Evolutionary conservation across 768 basidiomycete species (phyloP).

Genomic region (Trametes punicea): DNA sequence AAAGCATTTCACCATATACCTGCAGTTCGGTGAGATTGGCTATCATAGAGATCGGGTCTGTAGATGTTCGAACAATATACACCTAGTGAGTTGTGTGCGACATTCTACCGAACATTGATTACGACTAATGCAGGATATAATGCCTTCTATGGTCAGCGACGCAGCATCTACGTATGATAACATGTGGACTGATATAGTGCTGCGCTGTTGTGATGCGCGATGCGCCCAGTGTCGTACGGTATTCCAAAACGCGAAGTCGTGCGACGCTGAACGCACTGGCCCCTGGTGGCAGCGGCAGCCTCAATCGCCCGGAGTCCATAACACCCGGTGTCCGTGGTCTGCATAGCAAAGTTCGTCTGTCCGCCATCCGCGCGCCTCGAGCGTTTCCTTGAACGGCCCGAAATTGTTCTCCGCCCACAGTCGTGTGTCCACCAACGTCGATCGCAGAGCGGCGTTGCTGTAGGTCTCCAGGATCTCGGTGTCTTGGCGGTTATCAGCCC

Average conservation of each 20-base stretch:
- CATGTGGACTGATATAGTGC: no score
- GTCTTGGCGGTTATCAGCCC: neutral
- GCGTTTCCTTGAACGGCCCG: conserved; percentile 17
- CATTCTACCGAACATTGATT: neutral
- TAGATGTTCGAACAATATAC: neutral
- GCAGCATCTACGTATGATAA: no score
- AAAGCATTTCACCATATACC: no score
- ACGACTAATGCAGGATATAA: neutral
- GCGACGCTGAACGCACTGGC: neutral
- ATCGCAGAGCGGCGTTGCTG: neutral
- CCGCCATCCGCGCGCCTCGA: conserved; percentile 25
- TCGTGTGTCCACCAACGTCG: conserved; percentile 12
- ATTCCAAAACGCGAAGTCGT: neutral
- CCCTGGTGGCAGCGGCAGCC: neutral
- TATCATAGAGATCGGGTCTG: no score
- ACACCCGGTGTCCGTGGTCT: conserved; percentile 26
- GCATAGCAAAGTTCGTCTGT: conserved; percentile 29
- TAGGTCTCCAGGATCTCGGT: neutral
- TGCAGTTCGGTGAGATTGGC: no score
- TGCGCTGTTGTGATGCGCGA: neutral
- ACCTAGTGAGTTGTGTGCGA: conserved; percentile 3
- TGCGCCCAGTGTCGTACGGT: neutral
- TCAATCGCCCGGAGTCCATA: conserved; percentile 17
- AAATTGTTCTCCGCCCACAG: conserved; percentile 17
- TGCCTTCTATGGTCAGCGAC: no score